Evolutionary conservation across 1,139 yeast genomes (phyloP).

Genomic region (Saccharomyces hybrid): DNA sequence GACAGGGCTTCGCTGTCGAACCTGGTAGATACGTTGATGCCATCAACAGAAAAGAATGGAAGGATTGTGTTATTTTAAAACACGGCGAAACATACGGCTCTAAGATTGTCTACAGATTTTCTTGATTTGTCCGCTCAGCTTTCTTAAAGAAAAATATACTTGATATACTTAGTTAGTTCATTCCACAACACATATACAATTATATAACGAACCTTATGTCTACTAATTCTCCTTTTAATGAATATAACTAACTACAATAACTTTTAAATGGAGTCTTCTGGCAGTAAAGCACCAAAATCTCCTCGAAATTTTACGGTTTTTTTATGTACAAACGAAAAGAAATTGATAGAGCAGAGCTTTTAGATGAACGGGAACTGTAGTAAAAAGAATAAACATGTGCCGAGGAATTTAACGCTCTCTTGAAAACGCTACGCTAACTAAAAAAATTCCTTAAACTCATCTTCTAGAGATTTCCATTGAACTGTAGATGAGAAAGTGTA

Average conservation of each 20-base stretch:
- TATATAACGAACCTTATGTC: neutral
- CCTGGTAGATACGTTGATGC: conserved; percentile 58
- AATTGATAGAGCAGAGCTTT: neutral
- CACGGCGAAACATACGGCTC: conserved; percentile 53
- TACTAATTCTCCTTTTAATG: neutral
- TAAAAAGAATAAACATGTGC: neutral
- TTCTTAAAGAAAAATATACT: neutral
- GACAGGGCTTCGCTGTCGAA: conserved; percentile 60
- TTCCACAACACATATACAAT: neutral
- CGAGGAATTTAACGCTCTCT: neutral
- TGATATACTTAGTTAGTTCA: neutral
- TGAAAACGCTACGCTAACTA: neutral
- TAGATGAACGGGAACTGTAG: neutral
- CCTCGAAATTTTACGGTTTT: neutral
- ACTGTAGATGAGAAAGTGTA: neutral
- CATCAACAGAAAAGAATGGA: conserved; percentile 43
- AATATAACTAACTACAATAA: no score
- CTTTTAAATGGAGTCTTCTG: neutral
- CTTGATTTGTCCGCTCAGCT: conserved; percentile 4
- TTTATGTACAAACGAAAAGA: neutral
- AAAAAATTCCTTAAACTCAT: neutral
- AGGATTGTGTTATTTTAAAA: conserved; percentile 43
- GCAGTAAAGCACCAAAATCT: neutral
- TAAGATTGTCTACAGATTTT: conserved; percentile 35
- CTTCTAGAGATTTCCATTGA: neutral